phyloP scores from a whole-genome alignment of 2,329 filamentous ascomycete genomes.

The Diaporthe citri region DNA sequence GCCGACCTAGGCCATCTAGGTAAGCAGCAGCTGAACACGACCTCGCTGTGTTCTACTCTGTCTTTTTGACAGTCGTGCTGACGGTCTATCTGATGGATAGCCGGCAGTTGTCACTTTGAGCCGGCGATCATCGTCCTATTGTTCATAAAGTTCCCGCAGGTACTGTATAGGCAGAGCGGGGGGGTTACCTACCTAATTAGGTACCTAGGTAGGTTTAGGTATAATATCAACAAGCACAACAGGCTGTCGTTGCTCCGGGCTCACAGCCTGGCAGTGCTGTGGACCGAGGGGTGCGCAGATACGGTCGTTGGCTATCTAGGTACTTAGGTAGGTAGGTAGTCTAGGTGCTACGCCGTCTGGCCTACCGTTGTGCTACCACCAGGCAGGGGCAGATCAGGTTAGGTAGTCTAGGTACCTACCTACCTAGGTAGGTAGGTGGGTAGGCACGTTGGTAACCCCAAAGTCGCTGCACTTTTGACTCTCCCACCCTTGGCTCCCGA shows the following conservation, averaged over 20 bases:
- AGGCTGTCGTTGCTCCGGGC: not conserved
- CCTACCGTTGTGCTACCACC: no score
- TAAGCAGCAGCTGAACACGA: not conserved
- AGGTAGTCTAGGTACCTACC: no score
- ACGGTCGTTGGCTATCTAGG: no score
- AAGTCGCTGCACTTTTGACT: not conserved
- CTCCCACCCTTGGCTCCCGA: constrained; percentile 1
- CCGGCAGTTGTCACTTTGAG: not conserved
- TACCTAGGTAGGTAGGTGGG: not conserved
- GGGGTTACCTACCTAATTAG: no score
- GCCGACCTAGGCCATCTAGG: not conserved
- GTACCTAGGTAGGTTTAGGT: not conserved
- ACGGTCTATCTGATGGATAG: not conserved
- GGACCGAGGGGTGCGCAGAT: not conserved
- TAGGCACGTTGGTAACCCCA: not conserved
- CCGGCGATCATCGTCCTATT: not conserved
- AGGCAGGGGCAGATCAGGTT: not conserved
- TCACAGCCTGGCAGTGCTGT: not conserved
- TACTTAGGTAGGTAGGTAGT: no score
- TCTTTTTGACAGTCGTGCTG: not conserved
- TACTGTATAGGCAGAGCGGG: not conserved
- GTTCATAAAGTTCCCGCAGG: not conserved
- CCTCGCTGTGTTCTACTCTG: not conserved
- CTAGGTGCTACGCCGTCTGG: no score
- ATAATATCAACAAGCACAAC: not conserved